These are phyloP conservation scores for Ophiostoma angusticollis DNA, from an alignment of 2,329 filamentous ascomycete species.

Conservation along the genomic window DNA sequence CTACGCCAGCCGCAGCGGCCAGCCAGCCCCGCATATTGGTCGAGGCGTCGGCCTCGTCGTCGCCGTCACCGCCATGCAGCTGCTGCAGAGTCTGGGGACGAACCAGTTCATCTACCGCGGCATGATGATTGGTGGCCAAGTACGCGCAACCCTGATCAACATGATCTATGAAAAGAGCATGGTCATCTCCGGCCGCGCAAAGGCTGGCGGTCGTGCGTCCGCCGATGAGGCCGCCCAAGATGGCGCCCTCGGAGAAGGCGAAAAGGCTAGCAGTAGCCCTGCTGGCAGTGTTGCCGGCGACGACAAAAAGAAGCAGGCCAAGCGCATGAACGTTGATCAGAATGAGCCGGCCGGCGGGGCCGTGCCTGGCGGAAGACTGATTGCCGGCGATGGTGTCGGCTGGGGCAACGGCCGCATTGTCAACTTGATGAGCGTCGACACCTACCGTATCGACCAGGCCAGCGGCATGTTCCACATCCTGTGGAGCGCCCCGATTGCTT, in stretches of 20 bases:
- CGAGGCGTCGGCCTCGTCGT: slow-evolving; percentile 71
- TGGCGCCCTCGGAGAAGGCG: background rate
- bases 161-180: slow-evolving; percentile 88
- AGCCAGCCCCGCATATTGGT: slow-evolving; percentile 53
- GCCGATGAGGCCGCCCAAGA: background rate
- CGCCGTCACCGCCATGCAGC: slow-evolving; percentile 76
- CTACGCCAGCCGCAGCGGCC: slow-evolving; percentile 38
- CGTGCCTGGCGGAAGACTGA: slow-evolving; percentile 26
- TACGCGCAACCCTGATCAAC: slow-evolving; percentile 68
- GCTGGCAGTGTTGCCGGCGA: slow-evolving; percentile 20
- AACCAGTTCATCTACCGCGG: slow-evolving; percentile 90
- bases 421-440: slow-evolving; percentile 91
- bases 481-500: slow-evolving; percentile 74
- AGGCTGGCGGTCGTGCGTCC: slow-evolving; percentile 54
- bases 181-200: slow-evolving; percentile 76
- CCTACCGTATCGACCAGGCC: slow-evolving; percentile 81
- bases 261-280: background rate
- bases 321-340: slow-evolving; percentile 18
- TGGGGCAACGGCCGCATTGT: slow-evolving; percentile 90
- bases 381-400: slow-evolving; percentile 59
- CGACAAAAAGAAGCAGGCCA: slow-evolving; percentile 27
- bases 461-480: slow-evolving; percentile 80
- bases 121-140: slow-evolving; percentile 81
- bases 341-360: background rate
- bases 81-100: slow-evolving; percentile 63